phyloP scores from a whole-genome alignment of 2,329 filamentous ascomycete genomes.

The Ambrosiella xylebori region DNA sequence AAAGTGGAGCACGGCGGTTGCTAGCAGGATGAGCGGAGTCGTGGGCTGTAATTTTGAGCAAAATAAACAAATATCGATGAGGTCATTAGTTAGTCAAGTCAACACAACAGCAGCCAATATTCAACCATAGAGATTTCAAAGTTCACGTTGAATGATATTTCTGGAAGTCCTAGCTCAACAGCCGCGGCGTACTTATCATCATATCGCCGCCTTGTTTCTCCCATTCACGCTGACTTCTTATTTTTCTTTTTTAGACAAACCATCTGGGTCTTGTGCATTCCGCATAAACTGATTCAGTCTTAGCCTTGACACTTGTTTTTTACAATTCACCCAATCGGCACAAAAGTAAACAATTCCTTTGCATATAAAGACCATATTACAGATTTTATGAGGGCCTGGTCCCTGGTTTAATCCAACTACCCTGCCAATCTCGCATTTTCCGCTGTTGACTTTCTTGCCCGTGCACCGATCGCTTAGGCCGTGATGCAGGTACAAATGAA shows the following conservation, averaged over 20 bases:
- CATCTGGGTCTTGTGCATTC: background rate
- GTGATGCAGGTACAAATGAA: slow-evolving; percentile 10
- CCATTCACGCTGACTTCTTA: too few species aligned
- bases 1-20: background rate
- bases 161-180: too few species aligned
- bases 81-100: too few species aligned
- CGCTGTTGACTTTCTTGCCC: slow-evolving; percentile 9
- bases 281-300: background rate
- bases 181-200: too few species aligned
- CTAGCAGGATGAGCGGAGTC: background rate
- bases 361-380: background rate
- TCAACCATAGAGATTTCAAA: too few species aligned
- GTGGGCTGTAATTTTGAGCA: background rate
- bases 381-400: background rate
- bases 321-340: background rate
- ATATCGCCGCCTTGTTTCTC: background rate
- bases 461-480: slow-evolving; percentile 8
- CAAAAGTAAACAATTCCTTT: background rate
- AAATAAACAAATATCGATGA: background rate
- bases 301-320: background rate
- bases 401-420: background rate
- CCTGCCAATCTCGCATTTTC: slow-evolving; percentile 11
- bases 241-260: background rate
- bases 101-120: too few species aligned
- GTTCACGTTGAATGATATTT: too few species aligned